Evolutionary conservation across 352 stramenopile species (phyloP).

Genomic region (Phytophthora multivora): DNA sequence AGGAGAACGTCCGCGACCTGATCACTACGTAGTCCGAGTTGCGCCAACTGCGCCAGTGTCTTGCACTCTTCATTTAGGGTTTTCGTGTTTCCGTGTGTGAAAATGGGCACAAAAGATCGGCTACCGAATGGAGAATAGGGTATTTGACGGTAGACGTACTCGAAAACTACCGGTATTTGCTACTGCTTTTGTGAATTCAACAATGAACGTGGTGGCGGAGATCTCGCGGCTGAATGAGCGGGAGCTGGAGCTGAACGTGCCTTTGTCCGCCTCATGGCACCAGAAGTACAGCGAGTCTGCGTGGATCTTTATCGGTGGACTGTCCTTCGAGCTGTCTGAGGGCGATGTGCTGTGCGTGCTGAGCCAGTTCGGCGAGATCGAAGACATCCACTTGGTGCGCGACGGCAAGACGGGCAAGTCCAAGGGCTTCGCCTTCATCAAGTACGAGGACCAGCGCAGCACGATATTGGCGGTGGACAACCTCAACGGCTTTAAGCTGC

Average conservation of each 20-base stretch:
- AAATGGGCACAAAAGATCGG: too few relatives aligned
- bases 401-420: constrained; percentile 97
- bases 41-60: constrained; percentile 42
- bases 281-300: constrained; percentile 92
- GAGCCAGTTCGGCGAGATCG: constrained; percentile 87
- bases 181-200: too few relatives aligned
- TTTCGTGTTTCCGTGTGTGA: too few relatives aligned
- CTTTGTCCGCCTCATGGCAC: constrained; percentile 75
- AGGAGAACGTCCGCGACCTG: constrained; percentile 64
- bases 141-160: too few relatives aligned
- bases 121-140: too few relatives aligned
- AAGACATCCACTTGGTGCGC: constrained; percentile 97
- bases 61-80: too few relatives aligned
- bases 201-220: constrained; percentile 84
- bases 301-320: constrained; percentile 97
- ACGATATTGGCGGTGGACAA: constrained; percentile 99
- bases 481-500: constrained; percentile 91
- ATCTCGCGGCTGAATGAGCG: constrained; percentile 86
- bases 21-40: constrained; percentile 37
- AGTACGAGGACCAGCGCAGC: constrained; percentile 96
- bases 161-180: too few relatives aligned
- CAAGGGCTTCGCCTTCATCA: constrained; percentile 96
- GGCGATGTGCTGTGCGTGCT: constrained; percentile 95
- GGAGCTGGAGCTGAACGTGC: constrained; percentile 77
- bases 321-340: constrained; percentile 94